Base-by-base conservation (phyloP, 352 stramenopile species). In the Pythium aristosporum region DNA sequence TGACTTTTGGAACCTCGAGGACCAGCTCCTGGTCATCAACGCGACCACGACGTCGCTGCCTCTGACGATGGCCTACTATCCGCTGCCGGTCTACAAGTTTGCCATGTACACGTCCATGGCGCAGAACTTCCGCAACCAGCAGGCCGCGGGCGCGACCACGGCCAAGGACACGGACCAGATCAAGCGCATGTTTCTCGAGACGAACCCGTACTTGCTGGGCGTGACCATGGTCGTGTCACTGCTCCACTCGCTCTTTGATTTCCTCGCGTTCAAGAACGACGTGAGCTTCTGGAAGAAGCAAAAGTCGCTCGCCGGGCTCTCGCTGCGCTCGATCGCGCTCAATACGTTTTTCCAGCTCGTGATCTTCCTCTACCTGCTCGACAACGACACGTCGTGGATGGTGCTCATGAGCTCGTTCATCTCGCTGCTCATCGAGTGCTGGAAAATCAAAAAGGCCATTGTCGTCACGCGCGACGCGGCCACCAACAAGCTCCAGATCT, bases 231-330 rank as follows among this genome's bases (percentile, higher is more conserved):
- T 97, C 36, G 97, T 98, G 44, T 98, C 94, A 50, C 76, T 98
- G 25, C 70, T 99, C 43, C 97, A 99, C 81, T 96, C 98, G 42
- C 74, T 99, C 9, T 99, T 99, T 75, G 97, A 99, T 71, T 98
- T 99, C 65, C 65, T 99, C 52, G 98, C 98, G 12, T 99, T 99
- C 75, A 98, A 98, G 73, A 99, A 97, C 69, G 98, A 99, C 75
- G 96, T 99, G 63, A 93, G 88, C 48, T 99, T 99, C 76, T 99
- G 98, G 98, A 82, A 89, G 48, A 97, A 98, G 59, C 97, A 99
- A 64, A 99, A 99, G 52, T 98, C 91, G 68, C 83, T 99, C 21
- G 94, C 91, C 32, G 97, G 97, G 1, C 74, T 99, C 9, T 98
- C 88, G 62, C 82, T 98, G 32, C 84, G 96, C 46, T 94, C 91